Base-by-base conservation (phyloP, 495 filamentous ascomycete genomes). In the Talaromyces proteolyticus region DNA sequence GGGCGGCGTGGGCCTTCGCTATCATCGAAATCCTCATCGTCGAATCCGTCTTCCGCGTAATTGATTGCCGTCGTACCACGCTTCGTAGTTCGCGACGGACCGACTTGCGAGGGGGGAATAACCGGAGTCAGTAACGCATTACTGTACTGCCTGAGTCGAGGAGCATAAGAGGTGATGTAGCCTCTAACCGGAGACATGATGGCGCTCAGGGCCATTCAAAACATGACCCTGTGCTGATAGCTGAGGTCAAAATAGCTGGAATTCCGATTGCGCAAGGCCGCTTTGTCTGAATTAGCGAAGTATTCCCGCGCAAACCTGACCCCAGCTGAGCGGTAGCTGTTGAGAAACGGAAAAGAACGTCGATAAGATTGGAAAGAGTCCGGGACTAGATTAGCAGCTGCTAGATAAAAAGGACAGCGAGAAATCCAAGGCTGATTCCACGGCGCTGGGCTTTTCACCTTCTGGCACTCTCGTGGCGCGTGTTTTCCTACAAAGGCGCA, bases 31-130 rank as follows among this genome's bases (percentile, higher is more conserved):
- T 96, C 91, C 45, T 93, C 86, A 65, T 98, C 91, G 48, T 96
- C 93, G 57, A 79, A 95, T 16, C 88, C 91, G 59, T 96, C 90
- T 64, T 99, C 93, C 23, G 93, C 91, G 59, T 99, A 99, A 65
- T 96, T 97, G 60, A 96, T 91, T 40, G 90, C 88, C 36, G 88
- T 89, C 2, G 93, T 97, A 34, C 93, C 94, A 63, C 93, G 87
- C 70, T 99, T 99, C 17, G 93, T 97, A 17, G 90, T 96, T 59
- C 92, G 82, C 51, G 88, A 77, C 17, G 81, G 73, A 21, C 79
- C 85, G 18, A 73, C 73, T 53, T 85, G 76, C 52, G 74, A 70
- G 20, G 82, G 80, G 53, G 85, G 87, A 47, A 92, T 80, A 50
- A 96, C 82, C 24, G 93, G 92, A 10, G 90, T 88, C 48, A 97